Percentiles rank a stretch among this genome's conserved stretches.
phyloP scores from a whole-genome alignment of 345 rosid species.

The Clausena lansium region DNA sequence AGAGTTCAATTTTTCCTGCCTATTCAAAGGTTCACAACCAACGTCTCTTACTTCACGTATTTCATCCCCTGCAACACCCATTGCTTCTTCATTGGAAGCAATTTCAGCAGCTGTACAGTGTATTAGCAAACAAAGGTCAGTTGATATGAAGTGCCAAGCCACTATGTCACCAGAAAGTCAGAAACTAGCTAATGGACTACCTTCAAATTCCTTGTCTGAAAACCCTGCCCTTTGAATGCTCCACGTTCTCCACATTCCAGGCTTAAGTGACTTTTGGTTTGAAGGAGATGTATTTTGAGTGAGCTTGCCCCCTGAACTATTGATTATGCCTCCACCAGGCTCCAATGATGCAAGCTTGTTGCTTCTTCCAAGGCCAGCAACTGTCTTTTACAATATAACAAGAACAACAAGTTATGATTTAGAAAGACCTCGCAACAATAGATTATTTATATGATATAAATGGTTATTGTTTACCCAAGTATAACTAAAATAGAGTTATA shows the following conservation, averaged over 20 bases:
- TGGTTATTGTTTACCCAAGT: neutral
- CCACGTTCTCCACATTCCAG: slow-evolving; percentile 74
- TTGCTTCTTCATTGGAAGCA: slow-evolving; percentile 5
- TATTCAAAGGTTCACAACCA: slow-evolving; percentile 25
- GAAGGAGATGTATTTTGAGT: slow-evolving; percentile 29
- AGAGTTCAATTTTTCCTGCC: slow-evolving; percentile 29
- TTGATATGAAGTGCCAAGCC: slow-evolving; percentile 7
- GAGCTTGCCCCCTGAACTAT: slow-evolving; percentile 18
- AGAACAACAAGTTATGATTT: slow-evolving; percentile 25
- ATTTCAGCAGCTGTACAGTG: slow-evolving; percentile 59
- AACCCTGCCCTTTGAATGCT: slow-evolving; percentile 64
- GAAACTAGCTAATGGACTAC: slow-evolving; percentile 33
- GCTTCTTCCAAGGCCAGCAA: slow-evolving; percentile 40
- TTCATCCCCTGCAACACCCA: slow-evolving; percentile 22
- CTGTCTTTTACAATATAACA: slow-evolving; percentile 62
- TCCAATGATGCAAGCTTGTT: slow-evolving; percentile 20
- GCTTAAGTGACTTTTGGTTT: slow-evolving; percentile 35
- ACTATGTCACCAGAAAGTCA: slow-evolving; percentile 10
- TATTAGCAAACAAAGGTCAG: slow-evolving; percentile 17
- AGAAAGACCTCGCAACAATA: slow-evolving; percentile 3
- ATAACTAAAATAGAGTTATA: neutral
- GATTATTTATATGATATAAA: neutral
- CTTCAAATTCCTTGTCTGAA: slow-evolving; percentile 61
- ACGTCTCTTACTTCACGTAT: slow-evolving; percentile 28
- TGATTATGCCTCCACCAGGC: slow-evolving; percentile 19